phyloP scores from a whole-genome alignment of 768 basidiomycete genomes.

The Macrolepiota fuliginosa region DNA sequence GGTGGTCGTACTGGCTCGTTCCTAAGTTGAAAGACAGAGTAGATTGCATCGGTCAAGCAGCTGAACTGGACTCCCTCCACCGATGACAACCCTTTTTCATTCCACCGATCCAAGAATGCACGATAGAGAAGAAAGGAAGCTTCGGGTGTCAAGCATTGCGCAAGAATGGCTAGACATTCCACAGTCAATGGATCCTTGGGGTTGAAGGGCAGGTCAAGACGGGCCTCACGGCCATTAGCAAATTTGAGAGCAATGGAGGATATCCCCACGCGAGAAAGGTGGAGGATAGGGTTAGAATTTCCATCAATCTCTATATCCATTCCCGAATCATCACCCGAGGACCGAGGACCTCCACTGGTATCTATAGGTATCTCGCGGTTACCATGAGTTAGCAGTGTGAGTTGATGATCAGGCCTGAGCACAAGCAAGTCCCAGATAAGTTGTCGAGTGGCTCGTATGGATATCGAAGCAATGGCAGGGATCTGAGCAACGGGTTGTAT shows the following conservation, averaged over 20 bases:
- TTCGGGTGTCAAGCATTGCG: conserved; percentile 56
- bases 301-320: conserved; percentile 23
- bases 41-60: conserved; percentile 53
- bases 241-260: conserved; percentile 55
- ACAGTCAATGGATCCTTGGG: conserved; percentile 55
- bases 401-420: conserved; percentile 50
- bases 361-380: conserved; percentile 37
- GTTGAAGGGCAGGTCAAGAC: conserved; percentile 51
- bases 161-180: conserved; percentile 60
- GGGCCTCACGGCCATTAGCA: conserved; percentile 44
- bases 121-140: conserved; percentile 55
- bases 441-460: conserved; percentile 62
- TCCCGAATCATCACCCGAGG: conserved; percentile 5
- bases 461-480: conserved; percentile 49
- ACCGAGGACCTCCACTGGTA: conserved; percentile 15
- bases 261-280: conserved; percentile 45
- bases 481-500: conserved; percentile 33
- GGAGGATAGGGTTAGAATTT: conserved; percentile 31
- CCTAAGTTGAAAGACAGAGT: conserved; percentile 40
- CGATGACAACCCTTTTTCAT: conserved; percentile 36
- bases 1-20: conserved; percentile 19
- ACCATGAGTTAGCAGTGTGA: conserved; percentile 66
- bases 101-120: conserved; percentile 59
- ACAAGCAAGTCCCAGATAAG: conserved; percentile 69
- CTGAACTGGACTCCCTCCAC: conserved; percentile 53